A percentile compares a stretch with the other conserved stretches of the same genome.
Conservation (phyloP, 768 basidiomycete genomes). For the Saitozyma sp. region DNA sequence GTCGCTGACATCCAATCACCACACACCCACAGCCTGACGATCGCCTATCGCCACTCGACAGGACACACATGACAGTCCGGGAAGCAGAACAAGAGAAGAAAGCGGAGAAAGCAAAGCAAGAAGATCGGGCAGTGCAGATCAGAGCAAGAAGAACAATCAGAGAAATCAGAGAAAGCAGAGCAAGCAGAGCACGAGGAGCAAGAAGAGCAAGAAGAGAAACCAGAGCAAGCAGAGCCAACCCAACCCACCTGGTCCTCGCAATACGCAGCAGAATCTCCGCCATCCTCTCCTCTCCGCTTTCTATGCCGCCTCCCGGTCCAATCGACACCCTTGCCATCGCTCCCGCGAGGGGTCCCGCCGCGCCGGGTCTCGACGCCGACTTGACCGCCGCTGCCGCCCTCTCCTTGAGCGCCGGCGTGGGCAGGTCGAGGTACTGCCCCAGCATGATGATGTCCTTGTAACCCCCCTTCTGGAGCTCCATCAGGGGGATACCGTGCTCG, state of each 20-base stretch:
- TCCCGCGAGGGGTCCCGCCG: conserved; percentile 2
- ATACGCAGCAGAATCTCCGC: conserved; percentile 51
- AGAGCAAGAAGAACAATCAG: too few species aligned
- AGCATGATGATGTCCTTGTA: conserved; percentile 50
- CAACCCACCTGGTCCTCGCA: conserved; percentile 39
- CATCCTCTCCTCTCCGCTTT: conserved; percentile 38
- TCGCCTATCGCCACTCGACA: not conserved
- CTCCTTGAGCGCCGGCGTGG: conserved; percentile 42
- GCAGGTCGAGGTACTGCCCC: conserved; percentile 51
- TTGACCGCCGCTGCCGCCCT: conserved; percentile 43
- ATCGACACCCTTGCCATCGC: not conserved
- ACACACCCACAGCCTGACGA: too few species aligned
- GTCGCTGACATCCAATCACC: not conserved
- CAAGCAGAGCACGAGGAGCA: too few species aligned
- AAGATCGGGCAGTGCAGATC: too few species aligned
- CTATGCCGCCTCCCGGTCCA: not conserved
- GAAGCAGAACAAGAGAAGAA: too few species aligned
- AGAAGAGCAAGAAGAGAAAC: too few species aligned
- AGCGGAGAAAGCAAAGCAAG: too few species aligned
- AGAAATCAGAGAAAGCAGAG: too few species aligned
- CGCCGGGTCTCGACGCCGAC: conserved; percentile 22
- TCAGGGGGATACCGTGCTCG: conserved; percentile 48
- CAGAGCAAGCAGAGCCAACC: too few species aligned
- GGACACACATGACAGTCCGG: not conserved
- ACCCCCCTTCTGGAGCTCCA: conserved; percentile 31